Conservation (phyloP, 2,329 filamentous ascomycete genomes). For the Fusarium setosum region DNA sequence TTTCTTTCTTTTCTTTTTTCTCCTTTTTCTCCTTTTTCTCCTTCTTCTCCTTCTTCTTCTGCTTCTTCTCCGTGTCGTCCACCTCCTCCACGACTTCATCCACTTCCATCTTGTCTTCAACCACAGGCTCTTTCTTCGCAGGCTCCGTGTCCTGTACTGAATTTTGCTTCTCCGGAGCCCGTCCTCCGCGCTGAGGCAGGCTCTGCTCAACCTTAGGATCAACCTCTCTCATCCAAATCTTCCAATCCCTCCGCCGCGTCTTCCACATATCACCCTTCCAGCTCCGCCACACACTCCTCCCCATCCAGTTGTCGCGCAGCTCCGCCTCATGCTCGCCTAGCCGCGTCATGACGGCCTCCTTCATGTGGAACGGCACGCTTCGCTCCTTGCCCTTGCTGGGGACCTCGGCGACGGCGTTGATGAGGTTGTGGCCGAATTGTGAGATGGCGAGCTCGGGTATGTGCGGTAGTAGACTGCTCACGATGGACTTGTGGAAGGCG, state of each 20-base stretch:
- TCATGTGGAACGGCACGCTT: constrained; percentile 67
- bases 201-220: constrained; percentile 37
- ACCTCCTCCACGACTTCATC: background rate
- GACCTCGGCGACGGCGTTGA: constrained; percentile 60
- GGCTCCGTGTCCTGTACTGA: background rate
- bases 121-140: constrained; percentile 2
- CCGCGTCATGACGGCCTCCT: constrained; percentile 64
- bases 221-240: constrained; percentile 66
- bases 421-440: constrained; percentile 62
- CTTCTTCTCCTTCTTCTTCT: constrained; percentile 5
- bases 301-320: constrained; percentile 65
- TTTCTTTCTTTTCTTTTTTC: constrained; percentile 13
- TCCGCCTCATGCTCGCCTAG: constrained; percentile 60
- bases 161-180: constrained; percentile 12
- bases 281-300: constrained; percentile 66
- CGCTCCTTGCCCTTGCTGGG: constrained; percentile 62
- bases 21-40: constrained; percentile 6
- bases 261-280: constrained; percentile 71
- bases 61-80: too few relatives aligned
- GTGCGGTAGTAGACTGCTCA: constrained; percentile 59
- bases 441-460: constrained; percentile 59
- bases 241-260: constrained; percentile 64
- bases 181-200: constrained; percentile 27
- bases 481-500: constrained; percentile 66
- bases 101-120: constrained; percentile 22